A percentile compares a stretch with the other conserved stretches of the same genome.
phyloP scores from a whole-genome alignment of 768 basidiomycete species.

The Boletus insuetus region DNA sequence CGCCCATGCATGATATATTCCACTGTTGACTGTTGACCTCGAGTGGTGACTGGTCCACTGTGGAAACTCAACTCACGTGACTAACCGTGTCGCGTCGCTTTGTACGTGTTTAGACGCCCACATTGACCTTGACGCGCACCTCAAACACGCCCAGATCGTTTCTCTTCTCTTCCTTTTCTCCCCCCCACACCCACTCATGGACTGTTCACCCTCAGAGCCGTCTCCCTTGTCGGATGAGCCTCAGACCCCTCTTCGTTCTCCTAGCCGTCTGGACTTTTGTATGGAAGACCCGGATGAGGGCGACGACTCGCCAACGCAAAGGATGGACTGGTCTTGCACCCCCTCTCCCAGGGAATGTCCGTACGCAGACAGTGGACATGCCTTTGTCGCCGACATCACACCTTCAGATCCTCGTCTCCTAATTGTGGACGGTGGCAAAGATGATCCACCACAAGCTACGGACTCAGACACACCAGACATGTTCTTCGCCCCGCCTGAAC shows the following conservation, averaged over 20 bases:
- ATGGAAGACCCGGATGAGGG: not conserved
- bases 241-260: conserved; percentile 40
- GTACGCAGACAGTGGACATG: conserved; percentile 7
- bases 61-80: conserved; percentile 27
- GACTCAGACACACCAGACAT: conserved; percentile 9
- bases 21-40: conserved; percentile 15
- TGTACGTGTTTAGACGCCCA: conserved; percentile 18
- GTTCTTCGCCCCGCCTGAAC: conserved; percentile 12
- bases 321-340: conserved; percentile 12
- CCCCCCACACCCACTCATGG: conserved; percentile 3
- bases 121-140: conserved; percentile 7
- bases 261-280: conserved; percentile 48
- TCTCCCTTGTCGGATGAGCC: conserved; percentile 7
- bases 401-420: not conserved
- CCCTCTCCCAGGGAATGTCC: not conserved
- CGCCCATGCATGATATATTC: not conserved
- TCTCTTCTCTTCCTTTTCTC: not conserved
- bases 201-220: conserved; percentile 3
- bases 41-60: not conserved
- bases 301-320: not conserved
- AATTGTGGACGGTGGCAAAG: not conserved
- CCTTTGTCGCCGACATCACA: not conserved
- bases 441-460: conserved; percentile 3
- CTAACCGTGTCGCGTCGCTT: conserved; percentile 16
- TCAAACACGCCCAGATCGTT: conserved; percentile 5